Evolutionary conservation across 306 rosid species (phyloP).

Genomic region (Sophora flavescens): DNA sequence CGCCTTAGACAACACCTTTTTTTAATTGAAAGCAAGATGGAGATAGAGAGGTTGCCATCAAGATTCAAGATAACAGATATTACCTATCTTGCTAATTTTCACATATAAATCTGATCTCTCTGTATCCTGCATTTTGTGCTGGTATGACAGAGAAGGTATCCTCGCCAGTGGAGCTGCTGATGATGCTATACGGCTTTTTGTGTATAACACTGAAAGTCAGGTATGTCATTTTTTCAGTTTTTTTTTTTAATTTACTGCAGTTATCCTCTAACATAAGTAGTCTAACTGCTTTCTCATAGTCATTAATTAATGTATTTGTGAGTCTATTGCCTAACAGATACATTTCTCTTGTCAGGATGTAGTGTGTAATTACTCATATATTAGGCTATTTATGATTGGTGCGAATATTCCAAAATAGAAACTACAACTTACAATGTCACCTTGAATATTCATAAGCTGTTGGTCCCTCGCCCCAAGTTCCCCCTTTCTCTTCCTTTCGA

Average conservation of each 20-base stretch:
- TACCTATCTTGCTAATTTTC: background rate
- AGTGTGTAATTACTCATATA: conserved; percentile 7
- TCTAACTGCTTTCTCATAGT: conserved; percentile 19
- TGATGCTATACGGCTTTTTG: conserved; percentile 81
- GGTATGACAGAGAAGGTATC: conserved; percentile 76
- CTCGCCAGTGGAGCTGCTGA: conserved; percentile 99
- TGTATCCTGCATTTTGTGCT: conserved; percentile 45
- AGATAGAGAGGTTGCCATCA: conserved; percentile 26
- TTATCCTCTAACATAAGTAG: conserved; percentile 12
- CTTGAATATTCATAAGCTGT: conserved; percentile 29
- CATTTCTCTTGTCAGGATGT: conserved; percentile 7
- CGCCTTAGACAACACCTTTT: background rate
- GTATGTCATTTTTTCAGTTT: conserved; percentile 50
- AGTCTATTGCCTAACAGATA: conserved; percentile 17
- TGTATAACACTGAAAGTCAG: conserved; percentile 64
- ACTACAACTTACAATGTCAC: conserved; percentile 27
- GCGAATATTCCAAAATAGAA: conserved; percentile 3
- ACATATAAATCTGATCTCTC: conserved; percentile 32
- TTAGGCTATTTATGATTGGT: conserved; percentile 23
- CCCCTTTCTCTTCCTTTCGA: background rate
- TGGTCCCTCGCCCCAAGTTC: conserved; percentile 19
- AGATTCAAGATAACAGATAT: conserved; percentile 33
- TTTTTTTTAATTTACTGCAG: background rate
- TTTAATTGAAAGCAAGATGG: conserved; percentile 29
- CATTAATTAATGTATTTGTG: conserved; percentile 12